Evolutionary conservation across 352 stramenopile genomes (phyloP).

Genomic region (Globisporangium acanthophoron): DNA sequence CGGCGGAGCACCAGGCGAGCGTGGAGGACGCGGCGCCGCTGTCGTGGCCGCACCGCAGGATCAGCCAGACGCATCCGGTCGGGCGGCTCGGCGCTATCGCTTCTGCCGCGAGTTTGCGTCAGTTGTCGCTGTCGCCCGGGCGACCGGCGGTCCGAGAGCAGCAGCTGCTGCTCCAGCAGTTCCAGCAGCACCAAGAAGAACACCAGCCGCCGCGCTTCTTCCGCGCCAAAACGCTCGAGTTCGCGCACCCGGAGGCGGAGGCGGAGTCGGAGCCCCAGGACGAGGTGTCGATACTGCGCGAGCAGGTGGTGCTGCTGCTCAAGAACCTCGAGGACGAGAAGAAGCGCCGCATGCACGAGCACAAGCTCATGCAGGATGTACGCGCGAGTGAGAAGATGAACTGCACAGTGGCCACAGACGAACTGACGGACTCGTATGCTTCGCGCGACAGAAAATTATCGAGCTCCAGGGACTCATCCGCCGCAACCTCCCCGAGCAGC

Average conservation of each 20-base stretch:
- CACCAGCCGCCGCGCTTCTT: conserved; percentile 9
- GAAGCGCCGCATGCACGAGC: conserved; percentile 52
- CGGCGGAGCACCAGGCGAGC: neutral
- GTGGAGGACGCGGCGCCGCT: neutral
- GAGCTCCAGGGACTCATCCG: conserved; percentile 66
- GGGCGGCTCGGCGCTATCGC: neutral
- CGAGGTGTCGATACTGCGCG: conserved; percentile 36
- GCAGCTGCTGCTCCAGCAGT: neutral
- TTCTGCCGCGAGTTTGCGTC: neutral
- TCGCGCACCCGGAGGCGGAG: neutral
- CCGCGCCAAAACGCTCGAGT: neutral
- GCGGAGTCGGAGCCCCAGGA: conserved; percentile 16
- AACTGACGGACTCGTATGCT: neutral
- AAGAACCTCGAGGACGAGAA: conserved; percentile 62
- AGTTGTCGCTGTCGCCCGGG: neutral
- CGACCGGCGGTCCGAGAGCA: neutral
- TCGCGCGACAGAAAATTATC: conserved; percentile 49
- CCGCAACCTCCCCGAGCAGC: conserved; percentile 35
- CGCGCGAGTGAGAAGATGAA: neutral
- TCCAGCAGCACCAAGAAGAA: conserved; percentile 3
- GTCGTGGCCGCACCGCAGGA: conserved; percentile 7
- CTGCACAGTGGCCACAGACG: neutral
- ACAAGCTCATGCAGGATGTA: conserved; percentile 66
- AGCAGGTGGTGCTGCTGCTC: conserved; percentile 51
- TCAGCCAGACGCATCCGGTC: neutral